Evolutionary conservation across 345 rosid genomes (phyloP).

Genomic region (Hevea brasiliensis): DNA sequence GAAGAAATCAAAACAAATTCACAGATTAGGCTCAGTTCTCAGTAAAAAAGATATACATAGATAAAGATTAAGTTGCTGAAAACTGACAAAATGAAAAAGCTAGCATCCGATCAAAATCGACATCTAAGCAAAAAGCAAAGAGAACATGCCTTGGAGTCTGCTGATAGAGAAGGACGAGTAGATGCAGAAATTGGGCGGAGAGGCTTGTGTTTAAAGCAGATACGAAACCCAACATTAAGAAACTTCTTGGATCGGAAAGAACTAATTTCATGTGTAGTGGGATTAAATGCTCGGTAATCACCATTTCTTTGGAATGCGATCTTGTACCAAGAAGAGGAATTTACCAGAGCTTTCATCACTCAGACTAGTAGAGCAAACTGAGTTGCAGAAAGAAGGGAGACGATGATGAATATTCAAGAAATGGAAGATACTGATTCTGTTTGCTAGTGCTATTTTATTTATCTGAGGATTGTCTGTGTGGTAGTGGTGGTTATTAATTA

Average conservation of each 20-base stretch:
- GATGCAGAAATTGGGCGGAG: constrained; percentile 33
- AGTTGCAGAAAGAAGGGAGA: background rate
- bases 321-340: constrained; percentile 27
- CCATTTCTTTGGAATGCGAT: constrained; percentile 1
- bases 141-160: constrained; percentile 33
- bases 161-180: constrained; percentile 29
- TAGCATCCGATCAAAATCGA: background rate
- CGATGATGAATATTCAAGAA: background rate
- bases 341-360: constrained; percentile 41
- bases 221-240: constrained; percentile 17
- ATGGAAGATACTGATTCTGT: no score
- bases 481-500: no score
- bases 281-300: constrained; percentile 15
- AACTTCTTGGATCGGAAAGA: constrained; percentile 30
- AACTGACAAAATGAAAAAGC: no score
- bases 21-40: no score
- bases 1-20: background rate
- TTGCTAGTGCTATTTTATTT: no score
- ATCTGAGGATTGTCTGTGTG: no score
- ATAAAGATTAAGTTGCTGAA: no score
- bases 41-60: no score
- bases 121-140: background rate
- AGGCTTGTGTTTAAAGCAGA: constrained; percentile 27
- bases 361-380: background rate
- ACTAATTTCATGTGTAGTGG: constrained; percentile 20